These are phyloP conservation scores for Thermothelomyces thermophilus DNA, from an alignment of 2,329 filamentous ascomycete species.

Conservation along the genomic window DNA sequence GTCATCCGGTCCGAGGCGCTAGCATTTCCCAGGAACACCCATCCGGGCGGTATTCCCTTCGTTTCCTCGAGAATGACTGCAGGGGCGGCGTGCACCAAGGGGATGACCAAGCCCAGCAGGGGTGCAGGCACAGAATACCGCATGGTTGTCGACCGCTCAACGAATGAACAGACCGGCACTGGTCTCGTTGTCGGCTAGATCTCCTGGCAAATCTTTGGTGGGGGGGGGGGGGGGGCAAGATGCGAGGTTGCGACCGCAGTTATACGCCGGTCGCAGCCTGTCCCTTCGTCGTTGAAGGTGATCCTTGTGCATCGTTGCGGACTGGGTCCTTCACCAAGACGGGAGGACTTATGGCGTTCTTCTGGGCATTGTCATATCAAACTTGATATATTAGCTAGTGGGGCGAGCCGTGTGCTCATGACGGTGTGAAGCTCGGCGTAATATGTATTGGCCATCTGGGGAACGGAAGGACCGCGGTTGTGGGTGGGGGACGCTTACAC, in stretches of 20 bases:
- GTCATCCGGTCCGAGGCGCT: conserved; percentile 25
- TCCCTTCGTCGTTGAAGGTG: background rate
- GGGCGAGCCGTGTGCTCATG: background rate
- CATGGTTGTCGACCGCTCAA: conserved; percentile 13
- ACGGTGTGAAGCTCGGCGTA: conserved; percentile 6
- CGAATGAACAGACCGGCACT: background rate
- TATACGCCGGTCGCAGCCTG: background rate
- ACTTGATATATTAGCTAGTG: background rate
- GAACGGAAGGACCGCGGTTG: background rate
- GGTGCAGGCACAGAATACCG: conserved; percentile 2
- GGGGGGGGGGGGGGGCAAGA: background rate
- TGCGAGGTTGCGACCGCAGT: background rate
- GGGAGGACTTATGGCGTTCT: background rate
- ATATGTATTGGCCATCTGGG: background rate
- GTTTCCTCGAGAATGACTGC: conserved; percentile 22
- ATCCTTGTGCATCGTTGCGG: background rate
- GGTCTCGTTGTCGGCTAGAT: background rate
- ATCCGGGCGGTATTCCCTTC: conserved; percentile 25
- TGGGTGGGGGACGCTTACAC: conserved; percentile 3
- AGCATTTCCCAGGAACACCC: conserved; percentile 25
- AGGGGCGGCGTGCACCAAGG: conserved; percentile 9
- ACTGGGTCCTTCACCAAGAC: background rate
- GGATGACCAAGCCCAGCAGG: conserved; percentile 12
- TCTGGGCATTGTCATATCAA: background rate
- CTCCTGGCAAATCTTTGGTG: background rate